These are phyloP conservation scores for Phytophthora macrochlamydospora DNA, from an alignment of 352 stramenopile species.

Conservation along the genomic window DNA sequence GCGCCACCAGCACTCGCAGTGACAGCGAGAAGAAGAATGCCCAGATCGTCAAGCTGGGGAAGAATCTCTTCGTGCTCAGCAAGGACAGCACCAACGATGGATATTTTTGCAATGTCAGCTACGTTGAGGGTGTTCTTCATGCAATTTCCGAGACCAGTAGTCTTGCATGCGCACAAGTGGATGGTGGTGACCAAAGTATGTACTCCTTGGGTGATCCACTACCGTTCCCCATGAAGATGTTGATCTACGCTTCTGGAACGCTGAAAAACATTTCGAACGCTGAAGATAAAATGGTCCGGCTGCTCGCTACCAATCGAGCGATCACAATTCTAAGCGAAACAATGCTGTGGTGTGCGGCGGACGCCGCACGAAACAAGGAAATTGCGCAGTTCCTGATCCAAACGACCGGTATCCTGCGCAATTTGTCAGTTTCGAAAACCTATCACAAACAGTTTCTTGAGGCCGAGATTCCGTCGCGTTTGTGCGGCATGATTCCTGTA, in stretches of 20 bases:
- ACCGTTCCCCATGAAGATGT: constrained; percentile 31
- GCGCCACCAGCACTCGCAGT: background rate
- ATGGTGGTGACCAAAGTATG: background rate
- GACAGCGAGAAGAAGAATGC: constrained; percentile 6
- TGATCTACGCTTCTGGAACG: constrained; percentile 74
- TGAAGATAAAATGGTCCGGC: constrained; percentile 59
- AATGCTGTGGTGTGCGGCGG: constrained; percentile 44
- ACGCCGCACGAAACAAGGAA: constrained; percentile 42
- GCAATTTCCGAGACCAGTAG: constrained; percentile 38
- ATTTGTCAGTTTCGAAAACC: constrained; percentile 61
- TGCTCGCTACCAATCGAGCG: constrained; percentile 67
- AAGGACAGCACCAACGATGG: constrained; percentile 73
- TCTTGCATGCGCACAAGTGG: constrained; percentile 1
- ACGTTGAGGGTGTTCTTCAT: constrained; percentile 63
- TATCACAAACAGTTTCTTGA: constrained; percentile 79
- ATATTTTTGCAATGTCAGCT: constrained; percentile 65
- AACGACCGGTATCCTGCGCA: constrained; percentile 66
- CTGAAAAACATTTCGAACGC: constrained; percentile 78
- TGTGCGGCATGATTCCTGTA: constrained; percentile 50
- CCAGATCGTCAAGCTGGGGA: constrained; percentile 46
- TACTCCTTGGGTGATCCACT: background rate
- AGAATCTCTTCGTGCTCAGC: constrained; percentile 74
- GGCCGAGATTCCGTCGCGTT: constrained; percentile 42
- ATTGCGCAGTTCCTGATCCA: constrained; percentile 78
- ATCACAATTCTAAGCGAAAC: constrained; percentile 62